Conservation (phyloP, 352 stramenopile species). For the Globisporangium rhizosaccharum region DNA sequence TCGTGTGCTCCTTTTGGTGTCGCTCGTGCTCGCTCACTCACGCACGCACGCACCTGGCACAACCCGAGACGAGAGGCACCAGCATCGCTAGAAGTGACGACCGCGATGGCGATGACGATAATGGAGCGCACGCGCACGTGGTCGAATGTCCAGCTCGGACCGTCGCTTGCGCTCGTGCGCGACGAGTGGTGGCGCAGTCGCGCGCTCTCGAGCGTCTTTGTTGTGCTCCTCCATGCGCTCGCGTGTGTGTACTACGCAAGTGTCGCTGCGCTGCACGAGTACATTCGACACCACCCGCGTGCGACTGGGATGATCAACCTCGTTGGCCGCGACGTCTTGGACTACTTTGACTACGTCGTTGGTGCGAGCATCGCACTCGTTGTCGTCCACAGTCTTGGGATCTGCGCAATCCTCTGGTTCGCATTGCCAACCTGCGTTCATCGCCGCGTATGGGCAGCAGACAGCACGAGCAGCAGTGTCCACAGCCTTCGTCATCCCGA, state of each 20-base stretch:
- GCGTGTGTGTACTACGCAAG: not conserved
- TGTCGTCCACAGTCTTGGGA: not conserved
- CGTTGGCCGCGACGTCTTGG: not conserved
- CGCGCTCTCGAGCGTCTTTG: not conserved
- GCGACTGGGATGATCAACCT: not conserved
- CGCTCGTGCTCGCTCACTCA: too few relatives aligned
- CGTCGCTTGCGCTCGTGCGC: not conserved
- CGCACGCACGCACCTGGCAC: too few relatives aligned
- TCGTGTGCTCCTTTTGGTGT: too few relatives aligned
- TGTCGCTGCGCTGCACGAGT: conserved; percentile 1
- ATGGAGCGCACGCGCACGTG: not conserved
- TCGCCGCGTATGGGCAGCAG: not conserved
- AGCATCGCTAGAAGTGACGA: too few relatives aligned
- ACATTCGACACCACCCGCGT: not conserved
- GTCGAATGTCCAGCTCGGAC: not conserved
- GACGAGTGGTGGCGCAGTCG: not conserved
- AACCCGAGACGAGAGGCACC: too few relatives aligned
- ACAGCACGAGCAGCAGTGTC: not conserved
- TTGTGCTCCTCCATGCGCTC: conserved; percentile 2
- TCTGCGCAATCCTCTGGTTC: conserved; percentile 2
- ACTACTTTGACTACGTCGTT: conserved; percentile 2
- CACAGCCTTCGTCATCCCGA: not conserved
- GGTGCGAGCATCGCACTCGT: not conserved
- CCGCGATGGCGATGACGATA: too few relatives aligned
- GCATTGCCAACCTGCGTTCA: not conserved